Conservation (phyloP, 2,329 filamentous ascomycete genomes). For the Penicillium sp. region DNA sequence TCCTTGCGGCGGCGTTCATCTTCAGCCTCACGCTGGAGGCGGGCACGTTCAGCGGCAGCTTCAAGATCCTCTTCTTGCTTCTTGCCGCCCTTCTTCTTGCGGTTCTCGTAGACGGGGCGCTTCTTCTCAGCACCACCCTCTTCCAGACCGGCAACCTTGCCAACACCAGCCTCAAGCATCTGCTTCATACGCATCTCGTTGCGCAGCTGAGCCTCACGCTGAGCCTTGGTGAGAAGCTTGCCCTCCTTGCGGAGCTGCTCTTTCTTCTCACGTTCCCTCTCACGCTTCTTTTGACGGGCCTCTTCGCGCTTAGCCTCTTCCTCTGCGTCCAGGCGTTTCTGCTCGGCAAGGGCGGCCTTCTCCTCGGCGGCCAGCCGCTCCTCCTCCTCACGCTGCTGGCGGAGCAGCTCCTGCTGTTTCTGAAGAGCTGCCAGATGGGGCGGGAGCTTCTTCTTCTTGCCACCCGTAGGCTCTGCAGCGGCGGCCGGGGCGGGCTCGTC, state of each 20-base stretch:
- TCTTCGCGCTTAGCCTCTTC: constrained; percentile 49
- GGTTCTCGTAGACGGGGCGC: constrained; percentile 70
- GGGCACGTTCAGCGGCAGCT: constrained; percentile 48
- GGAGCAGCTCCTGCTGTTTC: constrained; percentile 49
- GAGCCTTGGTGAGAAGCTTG: constrained; percentile 50
- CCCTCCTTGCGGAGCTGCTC: constrained; percentile 50
- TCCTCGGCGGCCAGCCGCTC: constrained; percentile 42
- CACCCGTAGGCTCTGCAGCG: constrained; percentile 36
- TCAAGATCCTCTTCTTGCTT: constrained; percentile 58
- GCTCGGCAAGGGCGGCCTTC: constrained; percentile 41
- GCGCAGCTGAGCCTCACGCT: constrained; percentile 47
- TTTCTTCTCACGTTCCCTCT: constrained; percentile 52
- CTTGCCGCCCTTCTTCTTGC: constrained; percentile 71
- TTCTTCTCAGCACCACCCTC: constrained; percentile 64
- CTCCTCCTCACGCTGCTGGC: constrained; percentile 47
- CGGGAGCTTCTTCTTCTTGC: constrained; percentile 88
- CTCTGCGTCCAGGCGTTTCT: constrained; percentile 39
- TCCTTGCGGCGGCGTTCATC: constrained; percentile 63
- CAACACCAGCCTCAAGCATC: constrained; percentile 48
- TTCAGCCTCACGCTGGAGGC: constrained; percentile 47
- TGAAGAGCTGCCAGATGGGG: constrained; percentile 50
- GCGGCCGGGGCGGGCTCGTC: constrained; percentile 33
- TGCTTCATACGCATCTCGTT: constrained; percentile 51
- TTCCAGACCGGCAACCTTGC: constrained; percentile 46
- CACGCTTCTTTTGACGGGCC: constrained; percentile 47